Evolutionary conservation across 2,329 filamentous ascomycete genomes (phyloP).

Genomic region (Chaetomium strumarium): DNA sequence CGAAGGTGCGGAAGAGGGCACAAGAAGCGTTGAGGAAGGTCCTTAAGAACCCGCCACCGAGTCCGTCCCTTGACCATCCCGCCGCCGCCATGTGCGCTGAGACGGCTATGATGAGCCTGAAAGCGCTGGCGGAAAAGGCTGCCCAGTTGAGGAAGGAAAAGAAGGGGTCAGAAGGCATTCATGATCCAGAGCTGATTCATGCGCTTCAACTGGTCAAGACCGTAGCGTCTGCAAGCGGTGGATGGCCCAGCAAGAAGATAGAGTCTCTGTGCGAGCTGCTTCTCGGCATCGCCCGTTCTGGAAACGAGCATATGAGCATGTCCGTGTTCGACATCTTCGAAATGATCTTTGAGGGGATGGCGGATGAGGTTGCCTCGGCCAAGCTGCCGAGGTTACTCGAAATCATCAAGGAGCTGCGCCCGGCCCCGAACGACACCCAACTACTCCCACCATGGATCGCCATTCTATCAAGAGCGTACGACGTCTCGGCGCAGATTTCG

Average conservation of each 20-base stretch:
- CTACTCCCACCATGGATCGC: slow-evolving; percentile 95
- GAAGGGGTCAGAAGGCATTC: slow-evolving; percentile 50
- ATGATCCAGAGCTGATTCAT: slow-evolving; percentile 84
- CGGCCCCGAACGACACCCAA: slow-evolving; percentile 88
- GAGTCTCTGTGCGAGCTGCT: slow-evolving; percentile 86
- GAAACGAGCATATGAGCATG: slow-evolving; percentile 94
- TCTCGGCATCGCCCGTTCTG: slow-evolving; percentile 80
- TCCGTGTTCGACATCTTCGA: slow-evolving; percentile 96
- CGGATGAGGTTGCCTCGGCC: slow-evolving; percentile 75
- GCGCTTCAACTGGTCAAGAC: slow-evolving; percentile 88
- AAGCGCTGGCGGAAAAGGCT: slow-evolving; percentile 63
- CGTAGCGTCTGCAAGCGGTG: slow-evolving; percentile 77
- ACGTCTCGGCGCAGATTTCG: slow-evolving; percentile 82
- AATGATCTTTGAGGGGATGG: slow-evolving; percentile 89
- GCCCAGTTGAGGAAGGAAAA: slow-evolving; percentile 62
- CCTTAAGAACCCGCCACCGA: slow-evolving; percentile 78
- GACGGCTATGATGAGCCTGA: slow-evolving; percentile 74
- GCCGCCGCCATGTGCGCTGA: slow-evolving; percentile 95
- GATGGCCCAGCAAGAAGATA: slow-evolving; percentile 95
- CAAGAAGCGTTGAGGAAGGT: slow-evolving; percentile 83
- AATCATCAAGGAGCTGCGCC: slow-evolving; percentile 85
- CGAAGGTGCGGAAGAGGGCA: slow-evolving; percentile 89
- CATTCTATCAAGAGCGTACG: slow-evolving; percentile 88
- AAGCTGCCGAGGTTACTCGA: slow-evolving; percentile 87
- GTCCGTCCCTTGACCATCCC: slow-evolving; percentile 87